These are phyloP conservation scores for Nigrospora oryzae DNA, from an alignment of 2,329 filamentous ascomycete species.

Conservation along the genomic window DNA sequence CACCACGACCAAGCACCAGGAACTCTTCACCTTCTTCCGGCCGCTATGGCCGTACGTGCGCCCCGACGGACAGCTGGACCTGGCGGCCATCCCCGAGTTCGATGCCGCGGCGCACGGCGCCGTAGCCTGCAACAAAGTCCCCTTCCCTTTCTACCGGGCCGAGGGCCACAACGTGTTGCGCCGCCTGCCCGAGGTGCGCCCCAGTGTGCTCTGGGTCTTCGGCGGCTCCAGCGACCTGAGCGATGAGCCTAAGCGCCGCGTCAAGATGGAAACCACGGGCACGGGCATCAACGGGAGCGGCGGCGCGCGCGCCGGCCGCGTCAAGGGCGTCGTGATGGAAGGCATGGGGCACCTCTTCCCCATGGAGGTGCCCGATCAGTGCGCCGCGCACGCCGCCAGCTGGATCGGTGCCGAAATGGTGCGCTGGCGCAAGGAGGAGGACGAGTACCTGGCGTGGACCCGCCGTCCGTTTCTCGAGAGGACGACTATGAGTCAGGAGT, in stretches of 20 bases:
- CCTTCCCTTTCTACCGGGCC: slow-evolving; percentile 57
- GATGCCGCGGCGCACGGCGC: background rate
- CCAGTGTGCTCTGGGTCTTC: slow-evolving; percentile 62
- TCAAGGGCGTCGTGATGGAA: slow-evolving; percentile 56
- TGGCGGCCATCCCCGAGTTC: slow-evolving; percentile 10
- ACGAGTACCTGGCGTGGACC: slow-evolving; percentile 46
- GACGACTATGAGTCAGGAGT: slow-evolving; percentile 45
- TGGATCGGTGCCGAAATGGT: slow-evolving; percentile 51
- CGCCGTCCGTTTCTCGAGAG: slow-evolving; percentile 33
- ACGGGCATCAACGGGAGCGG: slow-evolving; percentile 60
- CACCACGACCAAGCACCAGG: slow-evolving; percentile 78
- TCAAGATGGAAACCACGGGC: slow-evolving; percentile 58
- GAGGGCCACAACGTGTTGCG: slow-evolving; percentile 50
- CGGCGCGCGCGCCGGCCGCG: slow-evolving; percentile 53
- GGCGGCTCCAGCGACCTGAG: slow-evolving; percentile 53
- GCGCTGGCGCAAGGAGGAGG: slow-evolving; percentile 49
- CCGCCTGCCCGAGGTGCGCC: slow-evolving; percentile 52
- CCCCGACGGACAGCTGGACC: slow-evolving; percentile 33
- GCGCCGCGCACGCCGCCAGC: slow-evolving; percentile 49
- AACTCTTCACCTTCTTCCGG: slow-evolving; percentile 71
- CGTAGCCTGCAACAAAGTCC: slow-evolving; percentile 1
- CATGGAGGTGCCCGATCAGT: slow-evolving; percentile 65
- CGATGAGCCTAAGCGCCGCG: slow-evolving; percentile 34
- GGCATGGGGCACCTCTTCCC: slow-evolving; percentile 72
- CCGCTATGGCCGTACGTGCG: slow-evolving; percentile 42